A percentile compares a stretch with the other conserved stretches of the same genome.
phyloP scores from a whole-genome alignment of 1,139 yeast species.

The Magnusiomyces ingens region DNA sequence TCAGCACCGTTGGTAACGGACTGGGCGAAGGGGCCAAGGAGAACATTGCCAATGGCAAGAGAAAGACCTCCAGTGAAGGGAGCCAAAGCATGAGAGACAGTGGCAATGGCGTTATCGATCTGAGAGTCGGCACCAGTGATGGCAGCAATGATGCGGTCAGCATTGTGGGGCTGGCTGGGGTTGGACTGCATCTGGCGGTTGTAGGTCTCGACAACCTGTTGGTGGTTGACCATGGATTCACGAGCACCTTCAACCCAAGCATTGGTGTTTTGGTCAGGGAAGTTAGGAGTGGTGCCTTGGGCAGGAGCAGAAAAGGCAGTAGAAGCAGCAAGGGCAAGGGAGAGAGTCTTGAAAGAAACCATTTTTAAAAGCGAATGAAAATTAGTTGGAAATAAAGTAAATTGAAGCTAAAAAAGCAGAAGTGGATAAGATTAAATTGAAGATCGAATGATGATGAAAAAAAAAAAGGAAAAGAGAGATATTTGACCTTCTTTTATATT shows the following conservation, averaged over 20 bases:
- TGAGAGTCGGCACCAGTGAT: constrained; percentile 14
- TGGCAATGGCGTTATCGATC: constrained; percentile 9
- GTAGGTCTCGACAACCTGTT: constrained; percentile 21
- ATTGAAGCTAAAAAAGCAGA: neutral
- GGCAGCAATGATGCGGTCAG: constrained; percentile 18
- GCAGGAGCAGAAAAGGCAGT: neutral
- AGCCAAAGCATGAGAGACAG: constrained; percentile 21
- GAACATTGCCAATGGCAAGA: constrained; percentile 22
- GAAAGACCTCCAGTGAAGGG: constrained; percentile 24
- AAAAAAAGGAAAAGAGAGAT: too few relatives aligned
- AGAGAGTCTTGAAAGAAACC: neutral
- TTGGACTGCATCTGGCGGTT: constrained; percentile 17
- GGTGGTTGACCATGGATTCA: constrained; percentile 22
- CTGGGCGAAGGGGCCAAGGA: constrained; percentile 26
- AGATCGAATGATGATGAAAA: too few relatives aligned
- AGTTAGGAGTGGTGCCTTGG: too few relatives aligned
- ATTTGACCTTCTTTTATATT: too few relatives aligned
- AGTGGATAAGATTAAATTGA: too few relatives aligned
- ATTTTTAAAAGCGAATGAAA: neutral
- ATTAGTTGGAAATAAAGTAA: neutral
- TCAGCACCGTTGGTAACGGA: constrained; percentile 28
- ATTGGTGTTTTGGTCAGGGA: too few relatives aligned
- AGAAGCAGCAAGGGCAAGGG: constrained; percentile 4
- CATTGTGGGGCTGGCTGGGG: constrained; percentile 18
- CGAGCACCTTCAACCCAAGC: constrained; percentile 14